Evolutionary conservation across 179 eudicot genomes (phyloP).

Genomic region (Patellifolia procumbens): DNA sequence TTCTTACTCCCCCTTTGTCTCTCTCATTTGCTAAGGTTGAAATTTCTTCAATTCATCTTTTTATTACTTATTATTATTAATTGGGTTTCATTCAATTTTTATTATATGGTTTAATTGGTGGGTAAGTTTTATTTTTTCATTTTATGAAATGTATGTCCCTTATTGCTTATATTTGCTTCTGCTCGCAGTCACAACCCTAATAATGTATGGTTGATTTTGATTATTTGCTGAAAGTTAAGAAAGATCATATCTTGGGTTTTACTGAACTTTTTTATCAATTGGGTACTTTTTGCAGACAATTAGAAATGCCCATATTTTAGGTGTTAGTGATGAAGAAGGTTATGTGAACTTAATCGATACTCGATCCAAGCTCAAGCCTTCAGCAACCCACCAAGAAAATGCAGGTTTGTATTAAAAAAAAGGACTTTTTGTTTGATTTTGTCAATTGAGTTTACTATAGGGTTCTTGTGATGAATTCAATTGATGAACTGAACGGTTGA

Average conservation of each 20-base stretch:
- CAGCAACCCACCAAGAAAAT: conserved; percentile 51
- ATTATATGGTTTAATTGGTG: too few relatives aligned
- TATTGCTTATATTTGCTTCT: too few relatives aligned
- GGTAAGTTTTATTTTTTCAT: neutral
- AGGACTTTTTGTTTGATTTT: neutral
- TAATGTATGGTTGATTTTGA: neutral
- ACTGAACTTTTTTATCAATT: neutral
- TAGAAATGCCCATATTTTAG: conserved; percentile 60
- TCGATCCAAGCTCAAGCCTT: conserved; percentile 42
- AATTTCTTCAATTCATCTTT: neutral
- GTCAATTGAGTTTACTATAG: neutral
- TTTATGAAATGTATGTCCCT: neutral
- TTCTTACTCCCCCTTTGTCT: conserved; percentile 54
- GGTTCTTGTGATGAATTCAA: neutral
- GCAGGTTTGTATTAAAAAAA: conserved; percentile 46
- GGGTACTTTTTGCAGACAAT: conserved; percentile 45
- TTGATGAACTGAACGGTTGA: conserved; percentile 5
- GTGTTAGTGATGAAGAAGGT: conserved; percentile 77
- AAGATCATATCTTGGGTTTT: neutral
- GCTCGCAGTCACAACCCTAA: too few relatives aligned
- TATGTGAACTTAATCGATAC: conserved; percentile 64
- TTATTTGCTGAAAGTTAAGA: neutral
- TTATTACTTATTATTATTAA: neutral
- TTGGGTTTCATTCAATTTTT: neutral
- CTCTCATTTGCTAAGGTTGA: conserved; percentile 65